Evolutionary conservation across 768 basidiomycete genomes (phyloP).

Genomic region (Astraeus odoratus): DNA sequence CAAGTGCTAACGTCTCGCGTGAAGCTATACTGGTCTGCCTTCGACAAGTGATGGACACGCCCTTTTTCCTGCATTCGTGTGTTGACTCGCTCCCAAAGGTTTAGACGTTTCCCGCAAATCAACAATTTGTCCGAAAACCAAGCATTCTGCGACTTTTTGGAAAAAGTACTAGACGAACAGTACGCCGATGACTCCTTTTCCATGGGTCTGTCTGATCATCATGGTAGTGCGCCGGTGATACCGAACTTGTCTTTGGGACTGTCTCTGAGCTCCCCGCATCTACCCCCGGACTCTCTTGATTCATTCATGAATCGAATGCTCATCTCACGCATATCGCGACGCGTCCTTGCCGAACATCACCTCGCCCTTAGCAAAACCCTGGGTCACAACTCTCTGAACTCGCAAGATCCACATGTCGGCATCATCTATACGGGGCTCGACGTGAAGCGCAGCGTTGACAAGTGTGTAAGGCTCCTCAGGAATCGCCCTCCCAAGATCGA

Average conservation of each 20-base stretch:
- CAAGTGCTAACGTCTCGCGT: conserved; percentile 2
- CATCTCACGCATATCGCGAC: conserved; percentile 80
- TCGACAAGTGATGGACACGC: conserved; percentile 55
- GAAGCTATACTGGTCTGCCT: conserved; percentile 82
- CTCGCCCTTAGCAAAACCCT: conserved; percentile 68
- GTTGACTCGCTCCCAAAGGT: conserved; percentile 36
- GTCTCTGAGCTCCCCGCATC: conserved; percentile 75
- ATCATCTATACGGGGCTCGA: conserved; percentile 76
- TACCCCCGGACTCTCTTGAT: conserved; percentile 73
- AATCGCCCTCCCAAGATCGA: conserved; percentile 40
- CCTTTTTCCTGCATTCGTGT: conserved; percentile 1
- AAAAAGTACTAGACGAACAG: conserved; percentile 67
- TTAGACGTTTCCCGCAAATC: conserved; percentile 69
- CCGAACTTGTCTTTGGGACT: conserved; percentile 78
- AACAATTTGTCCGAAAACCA: conserved; percentile 69
- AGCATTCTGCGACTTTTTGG: conserved; percentile 68
- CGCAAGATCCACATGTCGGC: conserved; percentile 63
- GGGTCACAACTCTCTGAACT: conserved; percentile 27
- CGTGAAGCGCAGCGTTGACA: conserved; percentile 63
- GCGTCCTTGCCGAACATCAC: conserved; percentile 87
- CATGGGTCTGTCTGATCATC: conserved; percentile 5
- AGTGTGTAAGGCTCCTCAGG: conserved; percentile 53
- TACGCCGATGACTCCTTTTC: conserved; percentile 29
- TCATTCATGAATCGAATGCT: conserved; percentile 90
- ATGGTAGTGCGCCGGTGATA: conserved; percentile 61